phyloP scores from a whole-genome alignment of 2,329 filamentous ascomycete genomes.

The Helotiales sp. region DNA sequence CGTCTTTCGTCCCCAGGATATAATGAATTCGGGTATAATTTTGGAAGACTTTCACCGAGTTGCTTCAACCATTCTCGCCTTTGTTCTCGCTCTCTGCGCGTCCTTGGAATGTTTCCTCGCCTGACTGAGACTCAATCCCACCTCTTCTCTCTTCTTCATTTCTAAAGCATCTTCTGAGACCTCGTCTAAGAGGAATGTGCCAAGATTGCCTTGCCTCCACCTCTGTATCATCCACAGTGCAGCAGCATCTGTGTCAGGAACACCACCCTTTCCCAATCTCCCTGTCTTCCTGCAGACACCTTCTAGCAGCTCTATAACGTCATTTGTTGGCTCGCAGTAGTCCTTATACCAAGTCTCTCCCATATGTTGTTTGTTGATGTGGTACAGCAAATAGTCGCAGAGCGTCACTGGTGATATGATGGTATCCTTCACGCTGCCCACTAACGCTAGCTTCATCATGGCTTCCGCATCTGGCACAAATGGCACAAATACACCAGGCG shows the following conservation, averaged over 20 bases:
- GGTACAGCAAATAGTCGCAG: slow-evolving; percentile 87
- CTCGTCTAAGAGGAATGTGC: slow-evolving; percentile 77
- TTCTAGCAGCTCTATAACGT: slow-evolving; percentile 71
- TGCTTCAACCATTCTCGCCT: background rate
- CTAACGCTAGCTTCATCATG: slow-evolving; percentile 94
- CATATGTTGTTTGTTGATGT: slow-evolving; percentile 60
- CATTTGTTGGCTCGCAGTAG: slow-evolving; percentile 76
- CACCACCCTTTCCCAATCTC: slow-evolving; percentile 70
- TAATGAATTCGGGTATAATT: too few species aligned
- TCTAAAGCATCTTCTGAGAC: slow-evolving; percentile 62
- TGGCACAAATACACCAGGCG: slow-evolving; percentile 92
- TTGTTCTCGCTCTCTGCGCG: slow-evolving; percentile 45
- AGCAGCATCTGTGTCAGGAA: slow-evolving; percentile 68
- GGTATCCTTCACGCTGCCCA: slow-evolving; percentile 87
- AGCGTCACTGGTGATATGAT: slow-evolving; percentile 76
- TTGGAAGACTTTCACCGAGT: too few species aligned
- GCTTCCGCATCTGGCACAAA: slow-evolving; percentile 81
- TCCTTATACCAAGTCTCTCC: slow-evolving; percentile 35
- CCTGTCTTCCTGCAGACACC: slow-evolving; percentile 74
- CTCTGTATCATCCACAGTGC: slow-evolving; percentile 79
- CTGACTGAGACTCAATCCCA: slow-evolving; percentile 63
- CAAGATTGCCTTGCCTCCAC: slow-evolving; percentile 77
- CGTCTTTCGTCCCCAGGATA: too few species aligned
- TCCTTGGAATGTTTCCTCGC: slow-evolving; percentile 67
- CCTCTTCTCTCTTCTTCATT: slow-evolving; percentile 47